Percentiles rank a stretch among this genome's conserved stretches.
These are phyloP conservation scores for Aspergillus sp. DNA, from an alignment of 2,329 filamentous ascomycete species.

Conservation along the genomic window DNA sequence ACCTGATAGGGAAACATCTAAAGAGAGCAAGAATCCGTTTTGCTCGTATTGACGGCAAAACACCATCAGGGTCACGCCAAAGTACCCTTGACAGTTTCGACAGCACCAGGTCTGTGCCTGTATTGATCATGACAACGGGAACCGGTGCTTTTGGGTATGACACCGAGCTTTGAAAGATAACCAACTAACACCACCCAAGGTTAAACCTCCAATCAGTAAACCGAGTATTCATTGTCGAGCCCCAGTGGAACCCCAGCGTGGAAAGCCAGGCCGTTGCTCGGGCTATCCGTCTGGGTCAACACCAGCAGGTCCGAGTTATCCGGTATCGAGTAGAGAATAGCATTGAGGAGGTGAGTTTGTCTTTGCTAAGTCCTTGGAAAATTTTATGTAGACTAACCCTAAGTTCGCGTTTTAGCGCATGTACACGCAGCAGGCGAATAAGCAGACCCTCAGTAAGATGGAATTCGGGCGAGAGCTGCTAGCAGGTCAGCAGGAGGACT, in stretches of 20 bases:
- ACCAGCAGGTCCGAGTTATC: slow-evolving; percentile 43
- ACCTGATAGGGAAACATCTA: slow-evolving; percentile 31
- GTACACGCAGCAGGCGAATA: slow-evolving; percentile 34
- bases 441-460: slow-evolving; percentile 15
- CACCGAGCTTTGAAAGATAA: not conserved
- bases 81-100: slow-evolving; percentile 7
- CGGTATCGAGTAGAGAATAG: slow-evolving; percentile 48
- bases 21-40: not conserved
- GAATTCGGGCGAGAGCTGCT: not conserved
- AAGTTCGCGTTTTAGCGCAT: slow-evolving; percentile 29
- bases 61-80: not conserved
- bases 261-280: slow-evolving; percentile 55
- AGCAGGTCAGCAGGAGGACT: not conserved
- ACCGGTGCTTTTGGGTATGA: slow-evolving; percentile 12
- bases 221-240: slow-evolving; percentile 53
- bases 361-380: not conserved
- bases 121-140: slow-evolving; percentile 10
- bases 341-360: slow-evolving; percentile 43
- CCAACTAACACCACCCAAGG: slow-evolving; percentile 22
- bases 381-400: not conserved
- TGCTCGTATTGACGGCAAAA: slow-evolving; percentile 5
- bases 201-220: slow-evolving; percentile 52
- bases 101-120: not conserved
- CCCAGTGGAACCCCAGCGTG: slow-evolving; percentile 56
- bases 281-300: slow-evolving; percentile 50